Percentiles rank a stretch among this genome's conserved stretches.
phyloP scores from a whole-genome alignment of 768 basidiomycete species.

The Fomitopsis pulvina region DNA sequence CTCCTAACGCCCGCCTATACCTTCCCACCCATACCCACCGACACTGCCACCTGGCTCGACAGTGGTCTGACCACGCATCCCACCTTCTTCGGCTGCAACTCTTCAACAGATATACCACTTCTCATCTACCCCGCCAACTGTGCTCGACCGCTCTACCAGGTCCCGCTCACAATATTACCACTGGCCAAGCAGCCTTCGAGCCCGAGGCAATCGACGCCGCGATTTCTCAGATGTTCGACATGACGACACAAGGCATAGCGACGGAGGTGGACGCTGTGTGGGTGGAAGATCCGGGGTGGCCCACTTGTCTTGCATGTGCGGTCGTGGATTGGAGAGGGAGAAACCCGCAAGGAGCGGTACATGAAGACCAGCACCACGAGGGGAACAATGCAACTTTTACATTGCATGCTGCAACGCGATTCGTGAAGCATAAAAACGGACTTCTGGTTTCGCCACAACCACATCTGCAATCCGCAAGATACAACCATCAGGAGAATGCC shows the following conservation, averaged over 20 bases:
- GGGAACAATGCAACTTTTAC: no score
- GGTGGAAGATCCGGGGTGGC: constrained; percentile 42
- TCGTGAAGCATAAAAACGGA: no score
- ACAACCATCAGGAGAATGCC: no score
- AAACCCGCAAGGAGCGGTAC: no score
- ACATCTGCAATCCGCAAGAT: no score
- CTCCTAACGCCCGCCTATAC: constrained; percentile 20
- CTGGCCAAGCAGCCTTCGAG: constrained; percentile 31
- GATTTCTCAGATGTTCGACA: constrained; percentile 37
- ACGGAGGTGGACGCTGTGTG: constrained; percentile 11
- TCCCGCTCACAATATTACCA: constrained; percentile 37
- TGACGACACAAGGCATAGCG: constrained; percentile 37
- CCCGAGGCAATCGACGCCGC: constrained; percentile 33
- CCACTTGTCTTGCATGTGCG: constrained; percentile 69
- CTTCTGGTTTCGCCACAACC: no score
- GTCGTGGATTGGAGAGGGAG: constrained; percentile 36
- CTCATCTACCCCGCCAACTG: constrained; percentile 55
- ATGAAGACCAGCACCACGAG: no score
- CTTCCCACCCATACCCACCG: constrained; percentile 59
- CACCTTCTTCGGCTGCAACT: constrained; percentile 76
- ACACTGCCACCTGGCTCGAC: constrained; percentile 42
- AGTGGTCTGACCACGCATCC: constrained; percentile 60
- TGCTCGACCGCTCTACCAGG: constrained; percentile 33
- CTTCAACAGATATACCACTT: constrained; percentile 33
- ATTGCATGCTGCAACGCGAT: no score